Conservation (phyloP, 2,329 filamentous ascomycete species). For the Botryosphaeria dothidea region DNA sequence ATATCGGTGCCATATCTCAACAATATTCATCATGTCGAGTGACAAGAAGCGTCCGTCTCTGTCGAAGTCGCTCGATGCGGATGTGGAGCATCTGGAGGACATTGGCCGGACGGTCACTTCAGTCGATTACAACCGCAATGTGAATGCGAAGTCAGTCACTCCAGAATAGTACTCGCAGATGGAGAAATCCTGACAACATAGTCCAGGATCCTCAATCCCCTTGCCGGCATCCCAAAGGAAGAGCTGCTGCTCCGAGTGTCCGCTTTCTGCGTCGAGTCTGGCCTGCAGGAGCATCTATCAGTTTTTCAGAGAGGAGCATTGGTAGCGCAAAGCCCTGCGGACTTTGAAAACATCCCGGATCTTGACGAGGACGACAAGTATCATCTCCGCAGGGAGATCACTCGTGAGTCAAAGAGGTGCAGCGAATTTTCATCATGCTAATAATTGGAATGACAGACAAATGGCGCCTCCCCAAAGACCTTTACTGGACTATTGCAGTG, state of each 20-base stretch:
- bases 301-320: slow-evolving; percentile 70
- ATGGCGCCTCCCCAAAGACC: slow-evolving; percentile 63
- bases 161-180: background rate
- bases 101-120: background rate
- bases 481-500: slow-evolving; percentile 67
- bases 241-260: slow-evolving; percentile 57
- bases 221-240: slow-evolving; percentile 55
- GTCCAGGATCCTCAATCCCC: slow-evolving; percentile 55
- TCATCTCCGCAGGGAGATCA: slow-evolving; percentile 56
- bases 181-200: background rate
- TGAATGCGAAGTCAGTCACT: slow-evolving; percentile 32
- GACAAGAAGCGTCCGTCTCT: slow-evolving; percentile 7
- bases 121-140: slow-evolving; percentile 32
- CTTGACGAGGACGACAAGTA: slow-evolving; percentile 63
- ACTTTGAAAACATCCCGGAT: slow-evolving; percentile 63
- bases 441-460: slow-evolving; percentile 46
- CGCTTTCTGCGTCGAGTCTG: slow-evolving; percentile 61
- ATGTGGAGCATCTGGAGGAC: slow-evolving; percentile 21
- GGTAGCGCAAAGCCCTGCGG: slow-evolving; percentile 68
- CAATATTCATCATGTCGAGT: slow-evolving; percentile 20
- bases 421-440: slow-evolving; percentile 49
- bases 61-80: slow-evolving; percentile 8
- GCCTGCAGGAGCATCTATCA: slow-evolving; percentile 58
- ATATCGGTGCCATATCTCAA: slow-evolving; percentile 19
- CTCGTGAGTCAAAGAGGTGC: slow-evolving; percentile 59